These are phyloP conservation scores for Annulohypoxylon moriforme DNA, from an alignment of 495 filamentous ascomycete genomes.

Conservation along the genomic window DNA sequence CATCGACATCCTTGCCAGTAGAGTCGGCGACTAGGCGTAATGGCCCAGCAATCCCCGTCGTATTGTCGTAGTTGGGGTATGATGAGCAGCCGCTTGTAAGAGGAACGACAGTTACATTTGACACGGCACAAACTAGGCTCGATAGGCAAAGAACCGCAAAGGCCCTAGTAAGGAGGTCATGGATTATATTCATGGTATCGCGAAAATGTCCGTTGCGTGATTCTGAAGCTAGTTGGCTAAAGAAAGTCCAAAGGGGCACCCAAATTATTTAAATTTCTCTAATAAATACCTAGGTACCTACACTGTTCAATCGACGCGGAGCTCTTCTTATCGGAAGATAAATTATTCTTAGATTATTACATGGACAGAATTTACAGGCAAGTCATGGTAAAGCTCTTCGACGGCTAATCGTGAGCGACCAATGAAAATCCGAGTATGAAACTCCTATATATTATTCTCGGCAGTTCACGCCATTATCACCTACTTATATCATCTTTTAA, in stretches of 20 bases:
- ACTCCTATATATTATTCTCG: conserved; percentile 1
- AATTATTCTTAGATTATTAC: not conserved
- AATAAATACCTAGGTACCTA: not conserved
- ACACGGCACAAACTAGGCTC: not conserved
- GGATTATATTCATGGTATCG: not conserved
- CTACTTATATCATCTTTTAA: no score
- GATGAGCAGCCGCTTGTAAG: conserved; percentile 26
- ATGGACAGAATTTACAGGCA: not conserved
- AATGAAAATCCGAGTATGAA: conserved; percentile 8
- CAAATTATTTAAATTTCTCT: not conserved
- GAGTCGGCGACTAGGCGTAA: conserved; percentile 29
- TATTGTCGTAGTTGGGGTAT: conserved; percentile 31
- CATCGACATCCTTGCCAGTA: conserved; percentile 28
- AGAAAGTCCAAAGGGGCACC: no score
- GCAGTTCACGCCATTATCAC: no score
- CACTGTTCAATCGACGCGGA: not conserved
- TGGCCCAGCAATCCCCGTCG: conserved; percentile 32
- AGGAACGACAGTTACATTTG: conserved; percentile 29
- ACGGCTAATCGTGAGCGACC: conserved; percentile 17
- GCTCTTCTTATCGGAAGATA: not conserved
- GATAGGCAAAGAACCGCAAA: not conserved
- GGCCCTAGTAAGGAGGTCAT: not conserved
- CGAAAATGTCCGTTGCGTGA: not conserved
- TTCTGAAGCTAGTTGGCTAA: no score
- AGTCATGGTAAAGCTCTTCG: not conserved